Evolutionary conservation across 2,329 filamentous ascomycete genomes (phyloP).

Genomic region (Pestalotiopsis sp.): DNA sequence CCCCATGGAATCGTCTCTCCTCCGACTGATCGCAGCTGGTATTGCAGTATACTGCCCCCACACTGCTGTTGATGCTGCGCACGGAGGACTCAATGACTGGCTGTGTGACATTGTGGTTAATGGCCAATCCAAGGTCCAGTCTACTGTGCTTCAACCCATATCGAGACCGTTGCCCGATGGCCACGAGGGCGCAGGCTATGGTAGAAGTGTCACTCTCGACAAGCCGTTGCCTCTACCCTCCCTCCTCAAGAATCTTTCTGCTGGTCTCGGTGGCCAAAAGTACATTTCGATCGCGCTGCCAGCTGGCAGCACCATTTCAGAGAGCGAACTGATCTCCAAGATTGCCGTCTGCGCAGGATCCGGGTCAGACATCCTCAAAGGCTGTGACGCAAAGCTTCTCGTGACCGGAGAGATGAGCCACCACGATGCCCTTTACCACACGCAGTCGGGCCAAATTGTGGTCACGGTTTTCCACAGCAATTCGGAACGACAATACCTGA

Average conservation of each 20-base stretch:
- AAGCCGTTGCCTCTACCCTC: slow-evolving; percentile 40
- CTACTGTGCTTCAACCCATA: slow-evolving; percentile 49
- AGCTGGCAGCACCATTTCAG: neutral
- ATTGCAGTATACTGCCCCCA: slow-evolving; percentile 97
- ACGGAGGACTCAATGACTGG: slow-evolving; percentile 89
- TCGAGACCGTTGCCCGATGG: slow-evolving; percentile 40
- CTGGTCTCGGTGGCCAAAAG: slow-evolving; percentile 66
- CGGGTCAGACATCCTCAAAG: slow-evolving; percentile 75
- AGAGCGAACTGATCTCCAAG: slow-evolving; percentile 50
- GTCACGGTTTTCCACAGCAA: slow-evolving; percentile 92
- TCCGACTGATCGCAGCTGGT: slow-evolving; percentile 80
- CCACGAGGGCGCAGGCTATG: slow-evolving; percentile 55
- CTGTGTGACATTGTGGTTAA: slow-evolving; percentile 82
- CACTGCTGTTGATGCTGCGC: slow-evolving; percentile 88
- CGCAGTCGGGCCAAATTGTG: slow-evolving; percentile 80
- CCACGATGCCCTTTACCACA: slow-evolving; percentile 85
- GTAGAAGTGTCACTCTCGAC: slow-evolving; percentile 48
- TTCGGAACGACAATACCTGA: slow-evolving; percentile 83
- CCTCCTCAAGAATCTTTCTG: slow-evolving; percentile 59
- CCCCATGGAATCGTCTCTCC: slow-evolving; percentile 82
- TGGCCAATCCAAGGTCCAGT: slow-evolving; percentile 31
- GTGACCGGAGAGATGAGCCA: slow-evolving; percentile 95
- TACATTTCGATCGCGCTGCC: slow-evolving; percentile 53
- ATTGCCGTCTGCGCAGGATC: slow-evolving; percentile 91
- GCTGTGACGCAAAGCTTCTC: slow-evolving; percentile 73